These are phyloP conservation scores for Capronia americana DNA, from an alignment of 2,329 filamentous ascomycete genomes.

Conservation along the genomic window DNA sequence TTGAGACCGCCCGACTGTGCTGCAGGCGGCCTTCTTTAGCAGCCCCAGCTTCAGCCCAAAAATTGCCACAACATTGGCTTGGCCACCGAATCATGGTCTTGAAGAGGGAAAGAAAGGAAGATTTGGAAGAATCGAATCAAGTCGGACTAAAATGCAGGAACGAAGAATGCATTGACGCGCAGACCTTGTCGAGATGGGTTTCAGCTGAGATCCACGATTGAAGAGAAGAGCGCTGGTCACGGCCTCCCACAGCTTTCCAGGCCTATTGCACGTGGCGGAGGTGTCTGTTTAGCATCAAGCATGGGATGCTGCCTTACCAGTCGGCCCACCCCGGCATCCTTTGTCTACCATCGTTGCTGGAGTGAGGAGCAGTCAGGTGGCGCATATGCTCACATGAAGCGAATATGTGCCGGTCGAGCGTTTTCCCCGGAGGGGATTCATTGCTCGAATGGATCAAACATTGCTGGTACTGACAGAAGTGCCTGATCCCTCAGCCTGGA, in stretches of 20 bases:
- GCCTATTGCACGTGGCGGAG: constrained; percentile 17
- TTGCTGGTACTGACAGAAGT: constrained; percentile 21
- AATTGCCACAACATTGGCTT: constrained; percentile 37
- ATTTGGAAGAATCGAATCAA: constrained; percentile 32
- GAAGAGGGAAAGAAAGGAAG: constrained; percentile 21
- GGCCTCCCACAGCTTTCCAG: constrained; percentile 10
- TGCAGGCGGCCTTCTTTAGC: constrained; percentile 40
- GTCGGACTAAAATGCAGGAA: constrained; percentile 30
- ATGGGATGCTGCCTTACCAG: constrained; percentile 13
- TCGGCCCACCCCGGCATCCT: constrained; percentile 16
- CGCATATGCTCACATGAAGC: constrained; percentile 18
- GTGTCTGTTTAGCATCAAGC: constrained; percentile 7
- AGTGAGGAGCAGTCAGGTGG: constrained; percentile 18
- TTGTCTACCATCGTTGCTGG: constrained; percentile 21
- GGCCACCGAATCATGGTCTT: constrained; percentile 31
- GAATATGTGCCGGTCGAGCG: constrained; percentile 28
- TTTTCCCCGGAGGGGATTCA: constrained; percentile 17
- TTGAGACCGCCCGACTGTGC: constrained; percentile 38
- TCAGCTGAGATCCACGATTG: constrained; percentile 29
- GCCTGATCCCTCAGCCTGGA: constrained; percentile 28
- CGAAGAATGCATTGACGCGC: constrained; percentile 34
- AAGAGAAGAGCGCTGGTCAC: constrained; percentile 10
- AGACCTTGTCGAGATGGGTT: constrained; percentile 31
- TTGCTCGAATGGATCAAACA: constrained; percentile 18
- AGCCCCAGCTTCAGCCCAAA: constrained; percentile 36